These are phyloP conservation scores for Rutstroemia sp. DNA, from an alignment of 2,329 filamentous ascomycete species.

Conservation along the genomic window DNA sequence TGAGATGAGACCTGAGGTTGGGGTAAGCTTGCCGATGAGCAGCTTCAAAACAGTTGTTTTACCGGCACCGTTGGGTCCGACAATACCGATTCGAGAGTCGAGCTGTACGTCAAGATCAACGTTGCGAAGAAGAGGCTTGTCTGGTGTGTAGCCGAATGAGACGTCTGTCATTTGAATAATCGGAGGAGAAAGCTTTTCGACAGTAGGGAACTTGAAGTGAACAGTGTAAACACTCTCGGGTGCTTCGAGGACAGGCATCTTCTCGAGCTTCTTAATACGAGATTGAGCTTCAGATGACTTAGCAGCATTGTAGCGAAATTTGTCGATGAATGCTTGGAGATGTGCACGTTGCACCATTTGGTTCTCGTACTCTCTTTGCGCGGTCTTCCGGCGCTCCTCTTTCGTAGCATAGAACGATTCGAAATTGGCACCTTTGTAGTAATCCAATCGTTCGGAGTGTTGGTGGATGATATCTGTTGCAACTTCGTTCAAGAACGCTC, in stretches of 20 bases:
- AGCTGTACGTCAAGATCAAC: constrained; percentile 96
- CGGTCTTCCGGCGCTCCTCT: constrained; percentile 93
- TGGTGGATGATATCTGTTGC: constrained; percentile 99
- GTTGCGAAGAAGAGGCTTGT: constrained; percentile 72
- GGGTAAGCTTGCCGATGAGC: constrained; percentile 77
- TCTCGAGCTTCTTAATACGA: constrained; percentile 97
- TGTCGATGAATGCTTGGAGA: constrained; percentile 97
- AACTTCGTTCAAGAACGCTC: constrained; percentile 97
- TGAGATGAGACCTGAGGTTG: constrained; percentile 75
- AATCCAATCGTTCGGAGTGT: constrained; percentile 93
- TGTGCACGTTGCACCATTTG: constrained; percentile 93
- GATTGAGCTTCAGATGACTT: constrained; percentile 98
- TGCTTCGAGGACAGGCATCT: constrained; percentile 84
- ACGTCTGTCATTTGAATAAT: constrained; percentile 97
- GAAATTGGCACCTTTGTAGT: constrained; percentile 97
- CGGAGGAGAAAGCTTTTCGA: constrained; percentile 93
- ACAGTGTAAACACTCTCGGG: constrained; percentile 94
- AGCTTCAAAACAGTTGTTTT: constrained; percentile 98
- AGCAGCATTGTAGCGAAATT: constrained; percentile 98
- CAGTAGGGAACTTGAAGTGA: constrained; percentile 94
- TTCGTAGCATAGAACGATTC: constrained; percentile 96
- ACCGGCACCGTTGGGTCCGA: constrained; percentile 97
- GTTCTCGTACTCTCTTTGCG: constrained; percentile 96
- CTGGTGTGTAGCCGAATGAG: constrained; percentile 76
- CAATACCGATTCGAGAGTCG: constrained; percentile 95